A percentile compares a stretch with the other conserved stretches of the same genome.
These are phyloP conservation scores for Fusarium buxicola DNA, from an alignment of 2,329 filamentous ascomycete genomes.

Conservation along the genomic window DNA sequence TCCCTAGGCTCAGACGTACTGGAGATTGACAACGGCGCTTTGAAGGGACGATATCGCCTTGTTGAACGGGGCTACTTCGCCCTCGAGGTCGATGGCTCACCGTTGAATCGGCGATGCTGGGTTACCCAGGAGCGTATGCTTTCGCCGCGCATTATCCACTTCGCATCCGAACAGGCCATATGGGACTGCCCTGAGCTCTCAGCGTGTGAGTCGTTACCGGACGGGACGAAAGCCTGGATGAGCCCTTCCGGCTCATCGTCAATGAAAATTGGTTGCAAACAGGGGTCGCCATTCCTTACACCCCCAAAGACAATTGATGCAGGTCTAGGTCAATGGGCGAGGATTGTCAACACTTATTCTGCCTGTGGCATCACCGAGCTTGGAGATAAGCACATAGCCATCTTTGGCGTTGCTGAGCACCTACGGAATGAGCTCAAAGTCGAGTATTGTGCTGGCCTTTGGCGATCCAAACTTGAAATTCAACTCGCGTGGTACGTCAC, in stretches of 20 bases:
- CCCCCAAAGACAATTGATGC: neutral
- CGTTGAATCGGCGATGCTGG: conserved; percentile 19
- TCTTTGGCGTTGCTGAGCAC: conserved; percentile 18
- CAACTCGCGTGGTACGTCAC: conserved; percentile 19
- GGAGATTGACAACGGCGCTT: neutral
- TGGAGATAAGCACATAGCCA: conserved; percentile 21
- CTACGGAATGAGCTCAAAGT: conserved; percentile 5
- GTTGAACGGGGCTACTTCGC: conserved; percentile 10
- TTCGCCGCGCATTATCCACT: conserved; percentile 25
- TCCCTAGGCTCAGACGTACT: neutral
- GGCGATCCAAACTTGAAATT: conserved; percentile 18
- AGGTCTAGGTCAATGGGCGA: conserved; percentile 17
- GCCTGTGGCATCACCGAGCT: conserved; percentile 11
- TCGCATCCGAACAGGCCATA: conserved; percentile 18
- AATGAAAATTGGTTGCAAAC: conserved; percentile 12
- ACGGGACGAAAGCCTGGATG: neutral
- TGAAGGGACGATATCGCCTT: conserved; percentile 6
- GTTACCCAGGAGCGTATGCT: conserved; percentile 26
- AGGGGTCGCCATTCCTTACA: neutral
- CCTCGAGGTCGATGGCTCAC: conserved; percentile 14
- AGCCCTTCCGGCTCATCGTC: no score
- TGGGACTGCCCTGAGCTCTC: conserved; percentile 26
- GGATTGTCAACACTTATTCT: conserved; percentile 22
- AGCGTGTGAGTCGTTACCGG: neutral
- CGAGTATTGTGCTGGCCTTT: conserved; percentile 25